Evolutionary conservation across 2,329 filamentous ascomycete genomes (phyloP).

Genomic region (Trichoderma cornu-damae): DNA sequence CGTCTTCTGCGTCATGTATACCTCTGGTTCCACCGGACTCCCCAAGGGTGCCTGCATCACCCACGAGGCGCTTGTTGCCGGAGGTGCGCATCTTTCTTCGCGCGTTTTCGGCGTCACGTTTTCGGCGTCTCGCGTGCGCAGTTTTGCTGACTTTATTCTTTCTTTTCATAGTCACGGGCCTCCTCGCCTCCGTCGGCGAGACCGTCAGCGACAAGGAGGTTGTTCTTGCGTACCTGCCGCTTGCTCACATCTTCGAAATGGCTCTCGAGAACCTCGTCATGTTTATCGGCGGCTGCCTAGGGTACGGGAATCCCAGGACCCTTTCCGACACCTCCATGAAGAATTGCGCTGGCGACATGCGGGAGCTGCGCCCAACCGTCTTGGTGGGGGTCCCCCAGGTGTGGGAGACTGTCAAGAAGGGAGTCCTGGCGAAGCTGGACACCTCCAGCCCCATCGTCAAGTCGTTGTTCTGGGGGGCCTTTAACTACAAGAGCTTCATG

Average conservation of each 20-base stretch:
- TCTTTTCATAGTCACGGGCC: slow-evolving; percentile 60
- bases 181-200: slow-evolving; percentile 70
- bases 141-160: neutral
- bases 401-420: slow-evolving; percentile 97
- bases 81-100: slow-evolving; percentile 39
- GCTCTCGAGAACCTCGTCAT: slow-evolving; percentile 88
- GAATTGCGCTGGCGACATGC: slow-evolving; percentile 91
- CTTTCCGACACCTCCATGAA: slow-evolving; percentile 79
- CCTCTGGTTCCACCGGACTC: slow-evolving; percentile 81
- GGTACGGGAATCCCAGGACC: slow-evolving; percentile 87
- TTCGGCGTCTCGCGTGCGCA: no score
- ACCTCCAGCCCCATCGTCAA: slow-evolving; percentile 62
- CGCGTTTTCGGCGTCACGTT: no score
- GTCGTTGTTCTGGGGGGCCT: slow-evolving; percentile 70
- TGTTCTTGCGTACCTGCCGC: slow-evolving; percentile 84
- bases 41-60: slow-evolving; percentile 85
- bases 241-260: slow-evolving; percentile 95
- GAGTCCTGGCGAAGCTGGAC: slow-evolving; percentile 75
- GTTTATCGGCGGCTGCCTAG: slow-evolving; percentile 85
- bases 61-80: slow-evolving; percentile 74
- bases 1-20: slow-evolving; percentile 80
- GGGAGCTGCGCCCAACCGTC: slow-evolving; percentile 82
- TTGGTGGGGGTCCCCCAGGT: slow-evolving; percentile 93
- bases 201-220: slow-evolving; percentile 73
- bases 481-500: slow-evolving; percentile 55